Evolutionary conservation across 306 rosid species (phyloP), one percentile per base, ranked within the genome.

Genomic region (Fragaria ananassa): DNA sequence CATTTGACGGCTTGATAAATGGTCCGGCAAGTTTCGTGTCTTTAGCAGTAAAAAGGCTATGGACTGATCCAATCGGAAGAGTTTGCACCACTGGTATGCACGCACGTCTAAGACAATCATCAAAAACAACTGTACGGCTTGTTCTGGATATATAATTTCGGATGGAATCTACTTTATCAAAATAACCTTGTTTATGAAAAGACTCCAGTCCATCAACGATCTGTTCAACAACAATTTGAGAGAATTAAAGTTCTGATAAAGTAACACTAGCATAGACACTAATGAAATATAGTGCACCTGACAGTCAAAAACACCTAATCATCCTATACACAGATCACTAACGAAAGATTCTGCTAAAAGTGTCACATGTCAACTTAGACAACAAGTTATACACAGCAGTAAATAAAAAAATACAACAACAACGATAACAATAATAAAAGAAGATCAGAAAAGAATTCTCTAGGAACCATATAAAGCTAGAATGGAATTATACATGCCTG

Each of bases 131-230:
- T 12, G 89, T 39, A 53, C 65, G 89, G 71, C 92, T 87, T 81
- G 79, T 72, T 56, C 84, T 83, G 39, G 85, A 80, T 74, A 89
- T 68, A 19, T 78, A 80, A 58, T 83, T 79, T 83, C 82, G 83
- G 68, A 92, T 87, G 62, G 91, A 83, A 78, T 86, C 84, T 66
- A 82, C 66, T 66, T 79, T 64, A 83, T 92, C 90, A 67, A 76
- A 39, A 74, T 83, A 86, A 63, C 87, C 93, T 66, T 83, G 57
- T 58, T 64, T 63, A 50, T 83, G 77, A 62, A 87, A 77, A 74
- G 88, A 76, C 70, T 87, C 82, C 66, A 91, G 82, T 77, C 91
- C 97, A 68, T 95, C 93, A 45, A 92, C 83, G 15, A 92, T 96
- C 99, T 95, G 75, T 80, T 61, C 75, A 80, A 73, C 69, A 60